Conservation (phyloP, 139 green algal genomes). For the Chlamydomonas sphaeroides region DNA sequence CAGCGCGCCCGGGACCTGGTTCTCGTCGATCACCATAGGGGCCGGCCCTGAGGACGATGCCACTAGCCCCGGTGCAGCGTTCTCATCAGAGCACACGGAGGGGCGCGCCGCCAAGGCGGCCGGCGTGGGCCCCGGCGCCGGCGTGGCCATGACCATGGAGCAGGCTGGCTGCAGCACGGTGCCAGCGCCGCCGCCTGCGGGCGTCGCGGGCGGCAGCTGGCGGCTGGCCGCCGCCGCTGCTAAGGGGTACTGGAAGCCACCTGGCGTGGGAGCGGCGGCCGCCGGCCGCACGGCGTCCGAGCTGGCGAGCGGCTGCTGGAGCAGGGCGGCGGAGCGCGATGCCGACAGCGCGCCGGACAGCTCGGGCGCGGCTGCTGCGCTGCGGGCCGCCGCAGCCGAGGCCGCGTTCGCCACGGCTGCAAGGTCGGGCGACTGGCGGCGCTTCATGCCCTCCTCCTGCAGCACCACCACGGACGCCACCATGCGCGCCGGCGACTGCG, state of each 20-base stretch:
- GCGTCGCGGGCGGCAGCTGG: too few species aligned
- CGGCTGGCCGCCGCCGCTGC: too few species aligned
- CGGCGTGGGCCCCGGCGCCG: background rate
- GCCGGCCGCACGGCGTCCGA: too few species aligned
- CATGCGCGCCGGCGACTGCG: slow-evolving; percentile 39
- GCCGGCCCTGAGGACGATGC: background rate
- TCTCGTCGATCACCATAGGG: slow-evolving; percentile 29
- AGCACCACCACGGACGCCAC: slow-evolving; percentile 38
- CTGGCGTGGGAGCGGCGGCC: too few species aligned
- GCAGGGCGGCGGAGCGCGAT: too few species aligned
- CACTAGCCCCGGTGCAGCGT: background rate
- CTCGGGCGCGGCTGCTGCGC: too few species aligned
- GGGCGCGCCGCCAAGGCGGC: background rate
- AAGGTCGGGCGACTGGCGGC: slow-evolving; percentile 46
- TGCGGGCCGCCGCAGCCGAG: too few species aligned
- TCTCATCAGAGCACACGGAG: slow-evolving; percentile 8
- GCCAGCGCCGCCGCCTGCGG: too few species aligned
- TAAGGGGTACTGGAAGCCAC: too few species aligned
- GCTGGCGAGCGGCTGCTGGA: too few species aligned
- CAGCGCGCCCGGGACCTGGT: background rate
- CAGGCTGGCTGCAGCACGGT: too few species aligned
- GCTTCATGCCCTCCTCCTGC: slow-evolving; percentile 44
- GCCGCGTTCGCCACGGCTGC: background rate
- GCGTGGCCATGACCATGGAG: background rate
- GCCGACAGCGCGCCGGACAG: too few species aligned